These are phyloP conservation scores for Claviceps purpurea DNA, from an alignment of 2,329 filamentous ascomycete genomes.

Conservation along the genomic window DNA sequence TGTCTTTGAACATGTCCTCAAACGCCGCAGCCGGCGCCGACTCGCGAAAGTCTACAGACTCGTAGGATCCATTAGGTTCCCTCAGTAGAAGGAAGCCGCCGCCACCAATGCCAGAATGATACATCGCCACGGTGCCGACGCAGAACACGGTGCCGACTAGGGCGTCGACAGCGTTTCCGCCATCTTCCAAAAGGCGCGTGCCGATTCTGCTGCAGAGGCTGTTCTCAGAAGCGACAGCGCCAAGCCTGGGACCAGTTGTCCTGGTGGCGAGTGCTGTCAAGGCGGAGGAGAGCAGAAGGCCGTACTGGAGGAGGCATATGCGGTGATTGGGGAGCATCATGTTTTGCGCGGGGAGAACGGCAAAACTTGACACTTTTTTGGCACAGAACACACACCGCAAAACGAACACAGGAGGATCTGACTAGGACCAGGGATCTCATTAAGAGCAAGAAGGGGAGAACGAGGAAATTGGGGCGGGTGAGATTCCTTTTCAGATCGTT, in stretches of 20 bases:
- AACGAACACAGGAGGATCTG: neutral
- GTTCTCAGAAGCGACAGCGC: conserved; percentile 50
- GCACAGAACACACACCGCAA: neutral
- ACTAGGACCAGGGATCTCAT: neutral
- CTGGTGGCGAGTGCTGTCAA: neutral
- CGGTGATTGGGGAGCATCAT: neutral
- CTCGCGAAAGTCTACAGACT: conserved; percentile 77
- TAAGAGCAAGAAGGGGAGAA: neutral
- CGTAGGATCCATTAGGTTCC: conserved; percentile 50
- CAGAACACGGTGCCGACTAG: conserved; percentile 52
- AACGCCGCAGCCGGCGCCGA: conserved; percentile 67
- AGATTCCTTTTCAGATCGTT: neutral
- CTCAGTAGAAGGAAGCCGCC: conserved; percentile 71
- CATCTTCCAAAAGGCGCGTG: conserved; percentile 38
- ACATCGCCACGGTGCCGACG: conserved; percentile 50
- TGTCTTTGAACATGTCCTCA: conserved; percentile 68
- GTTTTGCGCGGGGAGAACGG: neutral
- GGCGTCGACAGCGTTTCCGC: conserved; percentile 55
- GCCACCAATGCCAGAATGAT: conserved; percentile 59
- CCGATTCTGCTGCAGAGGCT: conserved; percentile 47
- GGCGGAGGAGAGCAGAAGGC: neutral
- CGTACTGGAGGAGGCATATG: neutral
- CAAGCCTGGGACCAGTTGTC: conserved; percentile 19
- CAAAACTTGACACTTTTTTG: neutral
- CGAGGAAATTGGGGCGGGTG: neutral